A percentile compares a stretch with the other conserved stretches of the same genome.
Evolutionary conservation across 2,329 filamentous ascomycete genomes (phyloP).

Genomic region (Cercospora zeae-maydis): DNA sequence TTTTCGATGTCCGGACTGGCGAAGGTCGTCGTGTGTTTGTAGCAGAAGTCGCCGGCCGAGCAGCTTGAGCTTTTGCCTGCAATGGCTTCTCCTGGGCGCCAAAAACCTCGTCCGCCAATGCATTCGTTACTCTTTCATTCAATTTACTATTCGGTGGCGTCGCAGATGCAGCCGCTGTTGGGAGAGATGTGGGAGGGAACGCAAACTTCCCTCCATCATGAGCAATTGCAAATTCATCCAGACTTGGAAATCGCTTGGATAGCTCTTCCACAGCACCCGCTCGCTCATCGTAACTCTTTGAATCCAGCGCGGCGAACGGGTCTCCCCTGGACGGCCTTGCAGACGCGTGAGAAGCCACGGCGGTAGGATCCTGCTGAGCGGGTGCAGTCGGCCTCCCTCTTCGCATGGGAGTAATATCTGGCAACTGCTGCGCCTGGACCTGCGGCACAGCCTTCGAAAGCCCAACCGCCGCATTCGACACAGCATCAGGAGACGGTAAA

Average conservation of each 20-base stretch:
- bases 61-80: not conserved
- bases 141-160: conserved; percentile 50
- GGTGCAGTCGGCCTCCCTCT: conserved; percentile 63
- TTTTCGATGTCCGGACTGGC: conserved; percentile 12
- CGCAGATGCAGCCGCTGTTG: conserved; percentile 44
- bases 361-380: conserved; percentile 41
- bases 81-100: conserved; percentile 30
- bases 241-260: conserved; percentile 77
- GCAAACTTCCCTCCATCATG: conserved; percentile 56
- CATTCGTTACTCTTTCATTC: conserved; percentile 66
- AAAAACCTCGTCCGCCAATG: conserved; percentile 82
- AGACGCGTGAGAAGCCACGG: conserved; percentile 56
- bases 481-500: conserved; percentile 53
- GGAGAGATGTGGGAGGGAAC: conserved; percentile 15
- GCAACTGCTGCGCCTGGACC: conserved; percentile 68
- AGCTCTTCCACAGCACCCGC: conserved; percentile 68
- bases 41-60: not conserved
- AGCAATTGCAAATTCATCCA: conserved; percentile 88
- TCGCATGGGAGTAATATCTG: conserved; percentile 91
- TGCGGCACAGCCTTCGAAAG: conserved; percentile 75
- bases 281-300: conserved; percentile 51
- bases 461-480: conserved; percentile 53
- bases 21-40: conserved; percentile 5
- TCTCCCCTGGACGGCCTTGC: conserved; percentile 73
- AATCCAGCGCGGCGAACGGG: conserved; percentile 86